phyloP scores from a whole-genome alignment of 495 filamentous ascomycete genomes.

The Friedmanniomyces endolithicus region DNA sequence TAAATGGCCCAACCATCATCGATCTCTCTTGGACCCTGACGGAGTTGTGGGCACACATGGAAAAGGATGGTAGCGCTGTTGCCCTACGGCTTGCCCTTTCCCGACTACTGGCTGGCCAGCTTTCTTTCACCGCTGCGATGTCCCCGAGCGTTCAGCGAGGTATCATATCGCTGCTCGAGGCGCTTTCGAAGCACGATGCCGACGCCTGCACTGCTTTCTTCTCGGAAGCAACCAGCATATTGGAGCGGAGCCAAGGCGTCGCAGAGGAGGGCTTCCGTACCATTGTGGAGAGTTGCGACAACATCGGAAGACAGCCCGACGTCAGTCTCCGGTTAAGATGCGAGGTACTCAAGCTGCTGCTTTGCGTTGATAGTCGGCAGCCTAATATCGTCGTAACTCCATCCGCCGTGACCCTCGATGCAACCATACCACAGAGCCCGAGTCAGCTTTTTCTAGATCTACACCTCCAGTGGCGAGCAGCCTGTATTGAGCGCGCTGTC shows the following conservation, averaged over 20 bases:
- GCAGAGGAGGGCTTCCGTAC: neutral
- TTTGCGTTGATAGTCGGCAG: neutral
- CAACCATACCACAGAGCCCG: no score
- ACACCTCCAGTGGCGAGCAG: slow-evolving; percentile 2
- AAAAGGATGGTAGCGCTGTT: neutral
- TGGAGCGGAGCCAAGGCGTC: neutral
- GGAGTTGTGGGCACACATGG: neutral
- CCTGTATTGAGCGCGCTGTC: neutral
- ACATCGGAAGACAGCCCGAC: neutral
- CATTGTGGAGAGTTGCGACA: neutral
- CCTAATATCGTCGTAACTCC: neutral
- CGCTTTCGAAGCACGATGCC: neutral
- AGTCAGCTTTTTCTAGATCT: slow-evolving; percentile 3
- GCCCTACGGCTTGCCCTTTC: neutral
- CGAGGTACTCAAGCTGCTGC: neutral
- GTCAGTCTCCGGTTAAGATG: neutral
- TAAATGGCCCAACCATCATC: neutral
- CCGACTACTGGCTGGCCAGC: neutral
- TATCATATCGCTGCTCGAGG: neutral
- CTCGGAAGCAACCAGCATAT: no score
- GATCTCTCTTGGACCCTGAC: neutral
- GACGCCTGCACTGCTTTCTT: neutral
- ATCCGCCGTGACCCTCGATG: neutral
- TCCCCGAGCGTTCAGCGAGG: neutral
- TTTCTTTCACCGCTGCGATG: neutral